Conservation (phyloP, 176 grass and related monocot genomes). For the Microstegium vimineum region DNA sequence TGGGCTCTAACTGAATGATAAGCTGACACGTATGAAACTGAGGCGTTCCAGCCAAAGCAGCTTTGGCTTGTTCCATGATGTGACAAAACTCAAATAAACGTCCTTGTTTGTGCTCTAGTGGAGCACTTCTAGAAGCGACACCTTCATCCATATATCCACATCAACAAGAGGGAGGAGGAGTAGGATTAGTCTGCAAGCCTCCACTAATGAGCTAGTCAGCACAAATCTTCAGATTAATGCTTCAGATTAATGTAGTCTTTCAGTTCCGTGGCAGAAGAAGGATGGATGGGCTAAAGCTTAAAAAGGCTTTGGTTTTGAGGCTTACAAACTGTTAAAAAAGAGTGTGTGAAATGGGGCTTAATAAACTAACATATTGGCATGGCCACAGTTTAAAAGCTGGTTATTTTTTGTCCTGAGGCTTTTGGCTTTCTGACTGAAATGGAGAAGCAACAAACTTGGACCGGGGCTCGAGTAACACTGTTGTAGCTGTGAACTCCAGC, state of each 20-base stretch:
- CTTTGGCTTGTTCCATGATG: constrained; percentile 29
- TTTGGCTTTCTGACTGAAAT: constrained; percentile 33
- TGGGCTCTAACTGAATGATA: constrained; percentile 12
- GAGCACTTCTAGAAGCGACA: constrained; percentile 41
- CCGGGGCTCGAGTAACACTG: constrained; percentile 22
- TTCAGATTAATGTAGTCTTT: constrained; percentile 13
- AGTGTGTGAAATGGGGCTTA: neutral
- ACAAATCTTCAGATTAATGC: constrained; percentile 18
- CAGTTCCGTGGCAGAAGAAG: neutral
- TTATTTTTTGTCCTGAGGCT: neutral
- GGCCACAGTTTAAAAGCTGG: constrained; percentile 2
- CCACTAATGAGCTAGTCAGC: constrained; percentile 48
- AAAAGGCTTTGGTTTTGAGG: neutral
- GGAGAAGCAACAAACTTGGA: constrained; percentile 31
- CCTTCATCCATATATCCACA: constrained; percentile 24
- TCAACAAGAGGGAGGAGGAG: constrained; percentile 15
- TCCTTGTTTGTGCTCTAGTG: constrained; percentile 40
- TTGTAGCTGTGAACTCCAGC: constrained; percentile 24
- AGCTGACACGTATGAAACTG: neutral
- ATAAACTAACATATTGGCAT: neutral
- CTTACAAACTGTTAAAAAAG: constrained; percentile 6
- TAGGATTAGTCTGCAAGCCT: constrained; percentile 48
- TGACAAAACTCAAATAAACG: constrained; percentile 35
- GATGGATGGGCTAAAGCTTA: neutral
- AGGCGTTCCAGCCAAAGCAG: constrained; percentile 20